Conservation (phyloP, 139 green algal genomes). For the Chlorella sorokiniana region DNA sequence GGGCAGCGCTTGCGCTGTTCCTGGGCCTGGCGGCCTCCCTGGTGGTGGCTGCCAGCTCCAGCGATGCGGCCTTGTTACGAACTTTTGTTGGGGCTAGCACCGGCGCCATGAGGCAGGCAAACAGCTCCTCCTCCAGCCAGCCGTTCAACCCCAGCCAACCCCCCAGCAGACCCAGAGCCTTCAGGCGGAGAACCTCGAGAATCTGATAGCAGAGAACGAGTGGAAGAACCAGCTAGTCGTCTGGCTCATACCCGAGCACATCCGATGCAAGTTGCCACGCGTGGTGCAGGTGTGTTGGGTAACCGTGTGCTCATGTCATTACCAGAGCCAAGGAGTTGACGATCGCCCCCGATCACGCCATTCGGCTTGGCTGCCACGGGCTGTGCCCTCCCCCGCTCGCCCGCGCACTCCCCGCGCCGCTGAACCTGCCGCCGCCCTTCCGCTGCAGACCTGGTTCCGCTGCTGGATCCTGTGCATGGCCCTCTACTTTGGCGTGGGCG, state of each 20-base stretch:
- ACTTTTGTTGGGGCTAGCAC: too few relatives aligned
- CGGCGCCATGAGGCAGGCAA: too few relatives aligned
- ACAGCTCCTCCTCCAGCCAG: too few relatives aligned
- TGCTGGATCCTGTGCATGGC: conserved; percentile 72
- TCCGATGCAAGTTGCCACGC: conserved; percentile 46
- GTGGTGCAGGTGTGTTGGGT: conserved; percentile 47
- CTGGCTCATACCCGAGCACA: conserved; percentile 35
- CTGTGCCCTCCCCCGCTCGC: neutral
- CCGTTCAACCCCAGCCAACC: too few relatives aligned
- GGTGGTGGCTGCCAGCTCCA: too few relatives aligned
- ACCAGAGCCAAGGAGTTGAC: too few relatives aligned
- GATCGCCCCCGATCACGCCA: too few relatives aligned
- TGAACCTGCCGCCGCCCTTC: neutral
- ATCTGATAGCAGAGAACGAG: conserved; percentile 72
- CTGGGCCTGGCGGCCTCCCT: too few relatives aligned
- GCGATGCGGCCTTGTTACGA: too few relatives aligned
- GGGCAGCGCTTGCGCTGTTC: too few relatives aligned
- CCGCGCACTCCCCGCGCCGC: neutral
- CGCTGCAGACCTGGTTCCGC: conserved; percentile 71
- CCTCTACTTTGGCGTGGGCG: conserved; percentile 77
- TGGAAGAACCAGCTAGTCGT: conserved; percentile 86
- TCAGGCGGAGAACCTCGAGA: conserved; percentile 37
- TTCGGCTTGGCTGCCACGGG: too few relatives aligned
- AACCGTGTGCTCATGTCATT: too few relatives aligned
- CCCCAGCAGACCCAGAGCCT: conserved; percentile 32